A percentile compares a stretch with the other conserved stretches of the same genome.
These are phyloP conservation scores for Pyricularia grisea DNA, from an alignment of 2,329 filamentous ascomycete genomes.

Conservation along the genomic window DNA sequence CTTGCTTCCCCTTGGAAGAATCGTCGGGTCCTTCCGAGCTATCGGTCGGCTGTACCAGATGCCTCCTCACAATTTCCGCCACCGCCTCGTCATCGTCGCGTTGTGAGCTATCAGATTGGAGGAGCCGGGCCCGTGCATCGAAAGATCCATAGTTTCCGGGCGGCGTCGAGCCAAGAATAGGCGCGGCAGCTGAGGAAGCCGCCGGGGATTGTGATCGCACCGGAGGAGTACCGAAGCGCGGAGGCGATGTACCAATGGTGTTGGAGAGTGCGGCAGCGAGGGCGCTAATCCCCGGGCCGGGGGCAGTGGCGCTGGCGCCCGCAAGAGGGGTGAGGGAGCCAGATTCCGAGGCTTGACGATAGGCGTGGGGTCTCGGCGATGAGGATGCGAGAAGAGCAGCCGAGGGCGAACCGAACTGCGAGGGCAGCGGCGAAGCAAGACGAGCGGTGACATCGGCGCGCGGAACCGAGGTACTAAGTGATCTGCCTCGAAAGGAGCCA, in stretches of 20 bases:
- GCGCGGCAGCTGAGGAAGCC: conserved; percentile 26
- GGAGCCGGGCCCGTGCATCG: conserved; percentile 51
- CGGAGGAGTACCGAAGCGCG: conserved; percentile 59
- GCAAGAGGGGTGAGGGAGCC: conserved; percentile 53
- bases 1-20: conserved; percentile 45
- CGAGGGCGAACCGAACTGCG: conserved; percentile 23
- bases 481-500: conserved; percentile 33
- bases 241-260: conserved; percentile 60
- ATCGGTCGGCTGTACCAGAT: conserved; percentile 65
- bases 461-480: conserved; percentile 41
- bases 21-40: conserved; percentile 40
- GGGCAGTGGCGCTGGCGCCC: conserved; percentile 46
- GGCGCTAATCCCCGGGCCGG: conserved; percentile 77
- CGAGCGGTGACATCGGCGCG: conserved; percentile 52
- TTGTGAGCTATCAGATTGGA: conserved; percentile 26
- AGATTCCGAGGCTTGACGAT: conserved; percentile 11
- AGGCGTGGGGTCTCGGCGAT: conserved; percentile 29
- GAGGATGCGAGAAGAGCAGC: conserved; percentile 6
- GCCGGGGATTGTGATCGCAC: conserved; percentile 49
- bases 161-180: conserved; percentile 22
- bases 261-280: conserved; percentile 80
- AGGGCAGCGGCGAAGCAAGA: conserved; percentile 46
- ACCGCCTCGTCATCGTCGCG: conserved; percentile 62
- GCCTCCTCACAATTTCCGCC: conserved; percentile 80
- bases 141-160: conserved; percentile 81